Conservation (phyloP, 2,329 filamentous ascomycete species). For the Pezicula radicicola region DNA sequence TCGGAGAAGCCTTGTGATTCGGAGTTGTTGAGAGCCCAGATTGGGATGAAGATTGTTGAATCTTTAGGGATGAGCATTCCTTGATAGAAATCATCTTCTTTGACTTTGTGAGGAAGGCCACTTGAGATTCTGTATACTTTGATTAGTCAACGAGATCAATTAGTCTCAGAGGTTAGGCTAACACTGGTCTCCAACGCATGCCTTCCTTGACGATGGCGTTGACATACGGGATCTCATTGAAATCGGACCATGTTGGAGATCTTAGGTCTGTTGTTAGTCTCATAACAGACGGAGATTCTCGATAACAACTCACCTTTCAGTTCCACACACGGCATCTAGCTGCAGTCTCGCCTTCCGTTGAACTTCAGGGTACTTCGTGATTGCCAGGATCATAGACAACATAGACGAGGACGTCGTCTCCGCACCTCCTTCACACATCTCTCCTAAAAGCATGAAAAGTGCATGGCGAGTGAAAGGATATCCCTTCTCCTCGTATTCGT, state of each 20-base stretch:
- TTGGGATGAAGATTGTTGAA: conserved; percentile 30
- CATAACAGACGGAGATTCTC: neutral
- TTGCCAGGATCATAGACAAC: neutral
- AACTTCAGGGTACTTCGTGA: neutral
- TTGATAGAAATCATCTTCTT: conserved; percentile 27
- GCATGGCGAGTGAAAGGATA: neutral
- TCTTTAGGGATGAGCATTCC: conserved; percentile 35
- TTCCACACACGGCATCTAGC: neutral
- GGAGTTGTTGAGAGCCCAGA: conserved; percentile 27
- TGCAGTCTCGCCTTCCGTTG: neutral
- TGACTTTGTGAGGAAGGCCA: conserved; percentile 23
- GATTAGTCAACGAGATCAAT: neutral
- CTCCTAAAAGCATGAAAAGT: neutral
- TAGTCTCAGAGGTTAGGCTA: neutral
- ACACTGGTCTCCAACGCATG: conserved; percentile 36
- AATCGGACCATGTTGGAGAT: conserved; percentile 42
- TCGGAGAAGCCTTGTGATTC: conserved; percentile 34
- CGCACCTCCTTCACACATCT: neutral
- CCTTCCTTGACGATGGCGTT: conserved; percentile 36
- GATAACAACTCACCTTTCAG: neutral
- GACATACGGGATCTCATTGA: conserved; percentile 39
- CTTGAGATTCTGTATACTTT: neutral
- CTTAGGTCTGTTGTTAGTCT: conserved; percentile 24
- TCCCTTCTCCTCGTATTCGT: neutral
- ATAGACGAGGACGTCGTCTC: neutral